Conservation (phyloP, 495 filamentous ascomycete species). For the Entonaema liquescens region DNA sequence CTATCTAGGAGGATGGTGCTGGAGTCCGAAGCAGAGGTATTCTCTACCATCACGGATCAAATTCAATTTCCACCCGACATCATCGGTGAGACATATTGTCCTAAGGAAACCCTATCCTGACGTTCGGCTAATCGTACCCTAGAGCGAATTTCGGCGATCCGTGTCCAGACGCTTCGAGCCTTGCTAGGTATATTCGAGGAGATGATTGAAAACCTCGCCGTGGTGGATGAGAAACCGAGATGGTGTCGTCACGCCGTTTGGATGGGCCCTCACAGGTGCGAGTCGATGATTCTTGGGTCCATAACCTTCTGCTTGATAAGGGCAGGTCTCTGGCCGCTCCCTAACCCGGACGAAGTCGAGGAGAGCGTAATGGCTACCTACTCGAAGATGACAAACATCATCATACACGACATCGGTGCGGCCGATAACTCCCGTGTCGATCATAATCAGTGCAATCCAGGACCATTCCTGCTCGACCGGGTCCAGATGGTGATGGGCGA, state of each 20-base stretch:
- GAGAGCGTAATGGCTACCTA: not conserved
- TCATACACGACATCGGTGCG: not conserved
- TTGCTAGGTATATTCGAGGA: conserved; percentile 16
- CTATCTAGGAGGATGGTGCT: not conserved
- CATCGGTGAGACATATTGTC: not conserved
- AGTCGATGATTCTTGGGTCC: conserved; percentile 32
- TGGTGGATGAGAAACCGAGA: conserved; percentile 26
- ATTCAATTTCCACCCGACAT: not conserved
- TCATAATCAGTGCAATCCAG: not conserved
- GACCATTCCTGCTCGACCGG: not conserved
- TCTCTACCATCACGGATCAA: not conserved
- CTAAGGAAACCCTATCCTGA: not conserved
- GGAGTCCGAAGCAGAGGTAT: not conserved
- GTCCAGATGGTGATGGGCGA: not conserved
- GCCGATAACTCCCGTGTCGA: not conserved
- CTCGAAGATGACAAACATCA: not conserved
- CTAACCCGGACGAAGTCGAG: conserved; percentile 19
- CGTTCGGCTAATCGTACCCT: not conserved
- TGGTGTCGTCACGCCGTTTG: conserved; percentile 17
- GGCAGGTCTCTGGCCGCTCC: conserved; percentile 23
- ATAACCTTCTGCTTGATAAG: conserved; percentile 26
- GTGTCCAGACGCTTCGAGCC: conserved; percentile 16
- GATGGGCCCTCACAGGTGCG: conserved; percentile 23
- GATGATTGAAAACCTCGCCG: conserved; percentile 13
- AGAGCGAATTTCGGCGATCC: not conserved